phyloP scores from a whole-genome alignment of 306 rosid species.

The Pyrus communis region DNA sequence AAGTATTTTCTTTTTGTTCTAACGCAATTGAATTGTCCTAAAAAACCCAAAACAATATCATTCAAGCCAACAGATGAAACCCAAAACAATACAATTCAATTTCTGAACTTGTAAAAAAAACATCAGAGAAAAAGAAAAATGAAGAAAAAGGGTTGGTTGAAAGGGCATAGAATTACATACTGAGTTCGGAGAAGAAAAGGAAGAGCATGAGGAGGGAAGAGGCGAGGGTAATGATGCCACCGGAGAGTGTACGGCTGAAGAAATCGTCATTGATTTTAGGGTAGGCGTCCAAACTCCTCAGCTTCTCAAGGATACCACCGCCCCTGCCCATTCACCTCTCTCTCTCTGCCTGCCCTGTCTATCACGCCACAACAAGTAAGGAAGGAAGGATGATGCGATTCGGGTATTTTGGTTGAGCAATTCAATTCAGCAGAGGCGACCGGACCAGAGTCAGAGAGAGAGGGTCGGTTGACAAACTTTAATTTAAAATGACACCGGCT shows the following conservation, averaged over 20 bases:
- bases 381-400: neutral
- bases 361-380: neutral
- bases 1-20: too few species aligned
- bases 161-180: slow-evolving; percentile 30
- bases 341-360: too few species aligned
- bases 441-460: neutral
- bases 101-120: neutral
- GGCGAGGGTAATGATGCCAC: slow-evolving; percentile 73
- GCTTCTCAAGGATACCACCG: slow-evolving; percentile 40
- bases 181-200: slow-evolving; percentile 77
- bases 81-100: neutral
- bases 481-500: neutral
- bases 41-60: neutral
- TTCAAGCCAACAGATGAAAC: neutral
- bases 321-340: slow-evolving; percentile 37
- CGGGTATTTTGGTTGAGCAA: neutral
- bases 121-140: neutral
- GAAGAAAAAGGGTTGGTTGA: neutral
- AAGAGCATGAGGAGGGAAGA: slow-evolving; percentile 65
- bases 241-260: slow-evolving; percentile 74
- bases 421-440: neutral
- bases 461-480: neutral
- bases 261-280: slow-evolving; percentile 95
- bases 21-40: neutral
- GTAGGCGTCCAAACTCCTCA: slow-evolving; percentile 87